A percentile compares a stretch with the other conserved stretches of the same genome.
These are phyloP conservation scores for Pestalotiopsis sp. DNA, from an alignment of 2,329 filamentous ascomycete genomes.

Conservation along the genomic window DNA sequence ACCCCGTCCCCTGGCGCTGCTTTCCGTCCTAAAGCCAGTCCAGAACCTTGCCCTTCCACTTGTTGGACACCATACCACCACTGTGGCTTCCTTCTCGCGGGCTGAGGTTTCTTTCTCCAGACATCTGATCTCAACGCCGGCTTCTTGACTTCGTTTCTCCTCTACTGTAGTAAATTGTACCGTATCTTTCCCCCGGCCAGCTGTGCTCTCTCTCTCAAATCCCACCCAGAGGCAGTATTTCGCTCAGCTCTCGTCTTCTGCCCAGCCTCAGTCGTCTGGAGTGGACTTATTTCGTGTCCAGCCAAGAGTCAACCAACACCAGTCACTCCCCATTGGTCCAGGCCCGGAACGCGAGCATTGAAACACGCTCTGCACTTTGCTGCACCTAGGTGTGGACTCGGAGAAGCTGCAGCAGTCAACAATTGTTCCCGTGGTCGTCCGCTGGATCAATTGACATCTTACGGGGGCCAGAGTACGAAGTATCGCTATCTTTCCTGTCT, in stretches of 20 bases:
- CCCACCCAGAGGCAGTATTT: neutral
- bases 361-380: neutral
- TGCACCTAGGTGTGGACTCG: slow-evolving; percentile 3
- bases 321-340: neutral
- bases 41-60: neutral
- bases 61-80: neutral
- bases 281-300: neutral
- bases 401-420: neutral
- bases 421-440: neutral
- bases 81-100: neutral
- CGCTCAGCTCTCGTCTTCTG: neutral
- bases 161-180: neutral
- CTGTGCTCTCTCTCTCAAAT: neutral
- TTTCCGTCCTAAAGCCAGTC: neutral
- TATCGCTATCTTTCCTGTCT: neutral
- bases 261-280: neutral
- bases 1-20: neutral
- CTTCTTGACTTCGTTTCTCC: slow-evolving; percentile 2
- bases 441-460: neutral
- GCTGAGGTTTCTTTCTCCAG: neutral
- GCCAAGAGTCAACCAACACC: neutral
- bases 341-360: neutral
- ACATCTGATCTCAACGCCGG: neutral
- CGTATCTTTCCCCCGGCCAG: neutral
- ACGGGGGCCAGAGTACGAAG: neutral